Base-by-base conservation (phyloP, 2,329 filamentous ascomycete species). In the Ophiostoma montium region DNA sequence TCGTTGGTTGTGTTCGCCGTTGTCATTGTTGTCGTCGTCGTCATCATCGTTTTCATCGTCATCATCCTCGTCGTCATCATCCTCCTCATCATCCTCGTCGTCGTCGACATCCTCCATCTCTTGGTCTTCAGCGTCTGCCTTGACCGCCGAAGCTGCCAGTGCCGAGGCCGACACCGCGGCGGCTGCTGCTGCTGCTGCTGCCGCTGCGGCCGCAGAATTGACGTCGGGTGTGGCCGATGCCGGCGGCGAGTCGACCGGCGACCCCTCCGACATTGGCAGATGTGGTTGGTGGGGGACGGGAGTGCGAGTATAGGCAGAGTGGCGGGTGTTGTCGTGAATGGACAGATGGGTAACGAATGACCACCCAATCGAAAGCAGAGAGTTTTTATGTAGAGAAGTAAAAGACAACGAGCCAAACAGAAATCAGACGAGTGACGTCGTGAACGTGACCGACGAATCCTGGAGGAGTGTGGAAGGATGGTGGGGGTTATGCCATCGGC, bases 241-340 rank as follows among this genome's bases (percentile, higher is more conserved):
- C 43, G 52, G 43, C 39, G 52, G 38, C 39, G 49, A 46, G 31
- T 33, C 49, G 47, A 43, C 52, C 16, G 44, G 27, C 47, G 46
- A 35, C 48, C 47, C 53, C 44, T 55, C 51, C 16, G 51, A 52
- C 53, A 55, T 55, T 44, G 43, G 46, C 30, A 21, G 15, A 15
- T 21, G 23, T 11, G 21, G 21, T 15, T 1, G 21, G 16, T n/a
- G 23, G 23, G 23, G 8, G 23, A 27, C 23, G 35, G 2, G 4
- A 27, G 9, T 36, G 9, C 33, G 16, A 18, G 35, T 19, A 15
- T 41, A 27, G 23, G 23, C 23, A 27, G 23, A 27, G 16, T 21
- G 36, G 12, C 38, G 46, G 36, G 21, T 39, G 35, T 47, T 12
- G 23, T 27, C 23, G 8, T 27, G 23, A 27, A 27, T n/a, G n/a